Evolutionary conservation across 768 basidiomycete species (phyloP).

Genomic region (Fibroporia radiculosa): DNA sequence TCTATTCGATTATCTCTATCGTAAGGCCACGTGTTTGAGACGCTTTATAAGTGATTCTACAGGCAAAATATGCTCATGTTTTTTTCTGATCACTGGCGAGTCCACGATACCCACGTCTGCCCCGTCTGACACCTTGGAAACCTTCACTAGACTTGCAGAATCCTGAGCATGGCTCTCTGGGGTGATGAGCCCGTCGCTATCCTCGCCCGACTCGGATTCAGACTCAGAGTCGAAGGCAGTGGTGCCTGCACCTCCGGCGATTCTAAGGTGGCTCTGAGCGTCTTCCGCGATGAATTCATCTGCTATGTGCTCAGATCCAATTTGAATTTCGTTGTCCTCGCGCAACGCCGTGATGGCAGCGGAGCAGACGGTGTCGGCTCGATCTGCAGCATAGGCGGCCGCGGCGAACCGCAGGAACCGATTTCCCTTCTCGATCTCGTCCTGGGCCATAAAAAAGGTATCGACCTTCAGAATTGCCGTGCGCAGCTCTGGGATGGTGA

Average conservation of each 20-base stretch:
- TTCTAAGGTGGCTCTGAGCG: not conserved
- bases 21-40: not conserved
- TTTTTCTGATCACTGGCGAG: not conserved
- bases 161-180: constrained; percentile 12
- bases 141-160: not conserved
- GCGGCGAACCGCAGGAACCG: constrained; percentile 20
- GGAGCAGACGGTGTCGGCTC: not conserved
- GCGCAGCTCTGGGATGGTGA: constrained; percentile 56
- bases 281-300: not conserved
- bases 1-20: no score
- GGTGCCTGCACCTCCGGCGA: not conserved
- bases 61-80: not conserved
- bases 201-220: not conserved
- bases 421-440: constrained; percentile 31
- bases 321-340: not conserved
- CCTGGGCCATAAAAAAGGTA: constrained; percentile 53
- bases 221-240: not conserved
- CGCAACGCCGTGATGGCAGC: not conserved
- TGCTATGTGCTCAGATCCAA: constrained; percentile 2
- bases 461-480: constrained; percentile 44
- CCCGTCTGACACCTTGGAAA: not conserved
- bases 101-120: not conserved
- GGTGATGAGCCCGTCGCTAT: constrained; percentile 13
- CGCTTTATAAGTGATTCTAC: not conserved
- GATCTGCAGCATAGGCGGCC: constrained; percentile 12